Percentiles rank a stretch among this genome's conserved stretches.
phyloP scores from a whole-genome alignment of 345 rosid genomes.

The Gossypium raimondii region DNA sequence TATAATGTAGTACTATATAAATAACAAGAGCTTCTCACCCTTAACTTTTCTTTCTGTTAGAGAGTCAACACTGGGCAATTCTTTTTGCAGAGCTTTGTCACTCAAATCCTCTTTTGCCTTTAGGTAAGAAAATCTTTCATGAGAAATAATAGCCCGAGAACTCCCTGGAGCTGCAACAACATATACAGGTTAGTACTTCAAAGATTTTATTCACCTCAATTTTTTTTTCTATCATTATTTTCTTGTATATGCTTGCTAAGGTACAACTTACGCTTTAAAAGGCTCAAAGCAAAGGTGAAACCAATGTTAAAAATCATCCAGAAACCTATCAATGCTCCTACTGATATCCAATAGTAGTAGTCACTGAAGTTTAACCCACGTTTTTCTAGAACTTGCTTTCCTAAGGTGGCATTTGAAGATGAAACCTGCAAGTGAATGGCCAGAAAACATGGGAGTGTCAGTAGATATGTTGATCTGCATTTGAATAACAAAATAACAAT shows the following conservation, averaged over 20 bases:
- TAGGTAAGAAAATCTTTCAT: conserved; percentile 12
- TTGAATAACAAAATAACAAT: background rate
- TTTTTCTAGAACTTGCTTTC: conserved; percentile 24
- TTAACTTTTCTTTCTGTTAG: conserved; percentile 12
- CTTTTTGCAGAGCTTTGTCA: background rate
- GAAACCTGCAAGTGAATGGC: conserved; percentile 26
- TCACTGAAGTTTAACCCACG: conserved; percentile 33
- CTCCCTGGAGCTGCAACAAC: conserved; percentile 29
- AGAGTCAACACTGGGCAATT: background rate
- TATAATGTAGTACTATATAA: background rate
- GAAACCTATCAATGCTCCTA: conserved; percentile 37
- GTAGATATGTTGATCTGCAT: background rate
- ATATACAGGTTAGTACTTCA: background rate
- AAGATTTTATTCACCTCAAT: background rate
- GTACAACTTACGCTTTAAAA: conserved; percentile 27
- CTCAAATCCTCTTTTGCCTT: conserved; percentile 38
- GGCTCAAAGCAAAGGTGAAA: conserved; percentile 36
- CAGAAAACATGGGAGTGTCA: background rate
- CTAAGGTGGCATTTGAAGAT: conserved; percentile 32
- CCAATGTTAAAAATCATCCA: conserved; percentile 35
- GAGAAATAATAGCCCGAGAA: conserved; percentile 23
- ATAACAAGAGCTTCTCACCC: conserved; percentile 24
- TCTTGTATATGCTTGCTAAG: background rate
- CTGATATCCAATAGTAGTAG: conserved; percentile 36
- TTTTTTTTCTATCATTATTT: background rate